phyloP scores from a whole-genome alignment of 2,329 filamentous ascomycete genomes.

The Aspergillus hortae region DNA sequence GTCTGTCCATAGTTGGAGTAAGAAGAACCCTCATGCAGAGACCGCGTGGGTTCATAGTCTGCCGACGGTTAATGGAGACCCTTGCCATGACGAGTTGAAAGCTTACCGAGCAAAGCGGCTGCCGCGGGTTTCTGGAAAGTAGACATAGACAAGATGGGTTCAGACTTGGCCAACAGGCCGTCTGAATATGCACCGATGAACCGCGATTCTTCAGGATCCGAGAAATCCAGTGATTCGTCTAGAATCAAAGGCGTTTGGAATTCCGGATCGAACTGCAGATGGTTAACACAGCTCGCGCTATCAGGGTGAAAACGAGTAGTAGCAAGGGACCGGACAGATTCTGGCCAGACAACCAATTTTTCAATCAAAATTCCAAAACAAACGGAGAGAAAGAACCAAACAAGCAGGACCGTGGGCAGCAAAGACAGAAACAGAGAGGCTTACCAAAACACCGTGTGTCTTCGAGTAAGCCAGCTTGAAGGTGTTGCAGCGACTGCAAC shows the following conservation, averaged over 20 bases:
- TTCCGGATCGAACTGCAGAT: conserved; percentile 38
- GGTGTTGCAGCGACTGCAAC: conserved; percentile 45
- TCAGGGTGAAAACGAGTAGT: conserved; percentile 1
- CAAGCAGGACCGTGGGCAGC: conserved; percentile 16
- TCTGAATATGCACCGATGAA: conserved; percentile 45
- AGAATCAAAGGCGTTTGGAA: conserved; percentile 46
- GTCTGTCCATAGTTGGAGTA: conserved; percentile 39
- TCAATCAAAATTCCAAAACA: conserved; percentile 15
- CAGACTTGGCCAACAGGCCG: conserved; percentile 54
- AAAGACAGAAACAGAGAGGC: conserved; percentile 25
- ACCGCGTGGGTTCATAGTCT: conserved; percentile 38
- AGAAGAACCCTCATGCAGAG: conserved; percentile 38
- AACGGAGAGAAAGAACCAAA: conserved; percentile 2
- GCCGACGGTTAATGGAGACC: background rate
- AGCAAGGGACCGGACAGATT: conserved; percentile 4
- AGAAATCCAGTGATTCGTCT: conserved; percentile 46
- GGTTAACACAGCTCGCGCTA: conserved; percentile 13
- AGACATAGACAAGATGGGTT: conserved; percentile 72
- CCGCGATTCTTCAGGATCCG: conserved; percentile 44
- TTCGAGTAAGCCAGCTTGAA: conserved; percentile 50
- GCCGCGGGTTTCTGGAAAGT: conserved; percentile 74
- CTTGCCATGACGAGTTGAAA: conserved; percentile 1
- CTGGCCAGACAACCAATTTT: conserved; percentile 15
- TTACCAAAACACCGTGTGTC: conserved; percentile 44
- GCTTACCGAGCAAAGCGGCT: conserved; percentile 79